Evolutionary conservation across 306 rosid species (phyloP), one percentile per base, ranked within the genome.

Genomic region (Lathyrus oleraceus): DNA sequence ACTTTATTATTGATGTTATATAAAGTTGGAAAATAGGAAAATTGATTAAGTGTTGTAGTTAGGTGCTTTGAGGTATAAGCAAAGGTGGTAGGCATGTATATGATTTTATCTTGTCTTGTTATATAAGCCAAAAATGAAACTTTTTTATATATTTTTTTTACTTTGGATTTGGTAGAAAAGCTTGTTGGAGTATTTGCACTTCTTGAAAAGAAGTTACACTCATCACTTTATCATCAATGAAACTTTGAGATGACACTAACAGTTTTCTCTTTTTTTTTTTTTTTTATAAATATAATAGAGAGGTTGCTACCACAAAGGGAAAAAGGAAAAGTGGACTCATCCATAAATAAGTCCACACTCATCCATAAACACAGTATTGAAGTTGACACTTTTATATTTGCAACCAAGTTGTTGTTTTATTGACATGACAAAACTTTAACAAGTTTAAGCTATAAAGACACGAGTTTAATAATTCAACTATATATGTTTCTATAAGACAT

Each of bases 21-120:
- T 49, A 49, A 21, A 76, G 73, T 72, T 81, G 67, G 71, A 72
- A 21, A 53, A 70, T 20, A 52, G 42, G 63, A 45, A 54, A 78
- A 60, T 56, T 60, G 58, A 72, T 83, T 80, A 85, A 85, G 91
- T 87, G 87, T 79, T 85, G 76, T 86, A 82, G 93, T 89, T 92
- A 87, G 94, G 84, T 88, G 90, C 95, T 94, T 90, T 94, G 92
- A 80, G 86, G 80, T 73, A 88, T 85, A 94, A 94, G 96, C 98
- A 94, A 94, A 92, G 96, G 84, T 84, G 80, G 90, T 87, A 85
- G 87, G 78, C 86, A 81, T 65, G 68, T 61, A 78, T 76, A 75
- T 88, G 89, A 90, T 87, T 80, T 57, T 57, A 27, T 14, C 63
- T 57, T 87, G 73, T 84, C 97, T 87, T 90, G 88, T 82, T 80